Base-by-base conservation (phyloP, 805 yeast genomes). In the Dipodascus albidus region DNA sequence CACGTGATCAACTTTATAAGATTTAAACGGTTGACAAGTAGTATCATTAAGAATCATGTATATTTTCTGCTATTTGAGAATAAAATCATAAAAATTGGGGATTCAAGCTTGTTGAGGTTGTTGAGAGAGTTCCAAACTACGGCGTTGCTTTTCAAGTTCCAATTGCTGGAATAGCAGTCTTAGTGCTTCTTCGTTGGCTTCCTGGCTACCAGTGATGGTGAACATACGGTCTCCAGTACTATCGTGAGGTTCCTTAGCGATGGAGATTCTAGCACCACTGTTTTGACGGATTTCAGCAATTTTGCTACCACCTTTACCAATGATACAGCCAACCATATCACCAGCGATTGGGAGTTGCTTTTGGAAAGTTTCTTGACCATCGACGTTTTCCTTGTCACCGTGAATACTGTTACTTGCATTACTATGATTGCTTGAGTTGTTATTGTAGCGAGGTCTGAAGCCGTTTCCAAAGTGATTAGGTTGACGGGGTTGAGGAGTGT, bases 291-390 rank as follows among this genome's bases (percentile, higher is more conserved):
- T 83, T 57, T 89, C 95, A 67, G 85, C 93, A 59, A 89, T 87
- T 69, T 95, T 79, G 24, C 86, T 72, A 42, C 96, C 96, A 58
- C 83, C 81, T 60, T 84, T 83, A 55, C 96, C 96, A 61, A 89
- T 87, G 53, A 89, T 74, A 51, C 95, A 91, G 47, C 96, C 96
- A 48, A 89, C 96, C 71, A 82, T 81, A 56, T 82, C 87, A 59
- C 84, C 82, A 41, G 95, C 87, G 64, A 87, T 84, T 24, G 67
- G 55, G 31, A 63, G 59, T 48, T 59, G 57, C 52, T 67, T 58
- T 35, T 78, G 72, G 19, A 81, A 70, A 2, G 74, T 67, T 47
- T 76, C 75, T 3, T 78, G 59, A 17, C 61, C 57, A 14, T 53
- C 56, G 4, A 58, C 58, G 44, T 38, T 38, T 51, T 44, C 47